Evolutionary conservation across 345 rosid genomes (phyloP), one percentile per base, ranked within the genome.

Genomic region (Mercurialis annua): DNA sequence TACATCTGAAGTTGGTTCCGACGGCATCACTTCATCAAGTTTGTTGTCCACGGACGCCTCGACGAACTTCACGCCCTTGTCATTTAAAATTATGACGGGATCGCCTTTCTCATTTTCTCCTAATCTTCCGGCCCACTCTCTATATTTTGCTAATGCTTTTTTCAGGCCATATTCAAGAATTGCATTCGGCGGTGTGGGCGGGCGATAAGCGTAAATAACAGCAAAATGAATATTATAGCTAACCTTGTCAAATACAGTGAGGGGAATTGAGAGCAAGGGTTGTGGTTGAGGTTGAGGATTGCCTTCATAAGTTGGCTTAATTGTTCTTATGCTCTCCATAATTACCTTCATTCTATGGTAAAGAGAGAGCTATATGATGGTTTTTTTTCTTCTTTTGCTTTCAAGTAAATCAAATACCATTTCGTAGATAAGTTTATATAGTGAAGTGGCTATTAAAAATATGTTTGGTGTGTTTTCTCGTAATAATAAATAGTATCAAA

Each of bases 331-430:
- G 38, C 48, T 58, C 54, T 74, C 71, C 21, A 68, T 54, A 65
- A n/a, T 78, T 62, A 78, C 74, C 76, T 78, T 74, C 79, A 78
- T 78, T 21, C 8, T 50, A n/a, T n/a, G n/a, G n/a, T n/a, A n/a
- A n/a, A n/a, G n/a, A n/a, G n/a, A n/a, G n/a, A n/a, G n/a, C n/a
- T n/a, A n/a, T n/a, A n/a, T n/a, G n/a, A n/a, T n/a, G n/a, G n/a
- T n/a, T n/a, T n/a, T n/a, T n/a, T n/a, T n/a, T n/a, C n/a, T n/a
- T n/a, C n/a, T n/a, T n/a, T n/a, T n/a, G n/a, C n/a, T n/a, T n/a
- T n/a, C n/a, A n/a, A n/a, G n/a, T n/a, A n/a, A n/a, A n/a, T n/a
- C n/a, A n/a, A n/a, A n/a, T n/a, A n/a, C n/a, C n/a, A n/a, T n/a
- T n/a, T n/a, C n/a, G n/a, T n/a, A n/a, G n/a, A n/a, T n/a, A n/a